Evolutionary conservation across 257 asterid genomes (phyloP), one percentile per base, ranked within the genome.

Genomic region (Mentha longifolia): DNA sequence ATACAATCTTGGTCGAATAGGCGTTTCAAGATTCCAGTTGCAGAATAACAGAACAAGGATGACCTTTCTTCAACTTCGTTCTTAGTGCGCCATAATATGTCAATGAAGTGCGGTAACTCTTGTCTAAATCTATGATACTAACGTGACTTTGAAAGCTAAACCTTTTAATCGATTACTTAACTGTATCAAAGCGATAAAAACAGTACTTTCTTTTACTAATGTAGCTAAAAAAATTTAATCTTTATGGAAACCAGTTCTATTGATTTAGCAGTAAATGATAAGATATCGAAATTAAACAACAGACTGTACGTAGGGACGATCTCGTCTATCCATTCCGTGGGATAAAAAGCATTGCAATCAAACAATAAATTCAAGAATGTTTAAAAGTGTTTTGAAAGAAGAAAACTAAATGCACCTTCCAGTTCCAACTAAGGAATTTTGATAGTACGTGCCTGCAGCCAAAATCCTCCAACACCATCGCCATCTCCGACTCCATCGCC

Each of bases 351-450:
- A 9, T 1, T 9, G 31, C 17, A 37, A 42, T 67, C 19, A 50
- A 31, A 41, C 13, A 28, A 49, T 41, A 6, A 8, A 41, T 15
- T 3, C 5, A 28, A 6, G 10, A 25, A n/a, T n/a, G n/a, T n/a
- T n/a, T n/a, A n/a, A n/a, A n/a, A n/a, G n/a, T n/a, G n/a, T n/a
- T n/a, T n/a, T n/a, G n/a, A n/a, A n/a, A n/a, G 15, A 61, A 52
- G 39, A 52, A 67, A 45, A 56, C 4, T n/a, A 37, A 12, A 47
- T 67, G 50, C 71, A 87, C 87, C 86, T n/a, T n/a, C n/a, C n/a
- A n/a, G n/a, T 81, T 67, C 81, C 81, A 56, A 84, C 75, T 46
- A 83, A 43, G 72, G 65, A 89, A 65, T 59, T 79, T 83, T 89
- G 82, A 57, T 87, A 25, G 28, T 25, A 25, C 28, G 28, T 25